Base-by-base conservation (phyloP, 768 basidiomycete genomes). In the Suillus lakei region DNA sequence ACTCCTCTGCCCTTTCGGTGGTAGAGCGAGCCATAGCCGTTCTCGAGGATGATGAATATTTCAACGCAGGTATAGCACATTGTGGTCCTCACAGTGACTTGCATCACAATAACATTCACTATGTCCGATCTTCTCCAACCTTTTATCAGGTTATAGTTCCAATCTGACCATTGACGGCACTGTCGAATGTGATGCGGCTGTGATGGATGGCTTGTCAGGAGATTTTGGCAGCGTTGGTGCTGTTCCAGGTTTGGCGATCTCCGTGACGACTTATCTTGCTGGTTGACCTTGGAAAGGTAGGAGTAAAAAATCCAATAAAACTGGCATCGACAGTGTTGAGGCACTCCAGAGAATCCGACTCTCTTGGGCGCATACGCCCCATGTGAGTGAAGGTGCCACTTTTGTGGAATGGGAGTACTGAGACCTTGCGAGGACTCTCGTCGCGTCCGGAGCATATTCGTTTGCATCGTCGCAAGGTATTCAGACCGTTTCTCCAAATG, bases 181-280 rank as follows among this genome's bases (percentile, higher is more conserved):
- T 3, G 92, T 93, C 21, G 93, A 95, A 77, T 94, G 93, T 69
- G 93, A 95, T 69, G 92, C 93, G 9, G 84, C 91, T 15, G 79
- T 94, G 63, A 91, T 92, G 88, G 77, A 80, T 26, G 84, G 85
- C 28, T 73, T 71, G 51, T 74, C 76, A 0, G 72, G 75, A 26
- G 75, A 77, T n/a, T 95, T 91, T 72, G 93, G 91, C 32, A 87
- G 89, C 68, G 84, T 89, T 21, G 93, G 91, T 51, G 93, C 92
- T 4, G 81, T 91, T 34, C 82, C 88, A 73, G 91, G 91, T 89
- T 70, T 46, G 69, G 69, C 26, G 50, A 39, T 39, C 48, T 26
- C 16, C 26, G 28, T n/a, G 21, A 38, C 4, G 13, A 53, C 21
- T 38, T 51, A 0, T 26, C 55, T 39, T 30, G 13, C 60, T 21